Evolutionary conservation across 202 grass and related monocot genomes (phyloP), one percentile per base, ranked within the genome.

Genomic region (Schoenoplectus tabernaemontani): DNA sequence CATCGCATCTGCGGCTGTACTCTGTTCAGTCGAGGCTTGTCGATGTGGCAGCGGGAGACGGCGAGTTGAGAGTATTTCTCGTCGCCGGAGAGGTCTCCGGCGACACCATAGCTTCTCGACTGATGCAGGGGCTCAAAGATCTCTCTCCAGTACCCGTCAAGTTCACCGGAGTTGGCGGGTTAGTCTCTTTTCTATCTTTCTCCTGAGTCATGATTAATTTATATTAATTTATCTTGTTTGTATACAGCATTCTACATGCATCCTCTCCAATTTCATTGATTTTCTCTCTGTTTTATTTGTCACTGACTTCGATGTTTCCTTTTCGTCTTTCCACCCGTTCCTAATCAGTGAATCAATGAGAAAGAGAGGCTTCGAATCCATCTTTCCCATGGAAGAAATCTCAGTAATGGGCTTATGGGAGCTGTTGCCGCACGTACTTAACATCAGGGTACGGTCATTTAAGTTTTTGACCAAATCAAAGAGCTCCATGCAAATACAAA

Each of bases 311-410:
- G 5, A 15, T 53, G 16, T 19, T 47, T 24, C 30, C 17, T 17
- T 63, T 61, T 33, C 0, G 0, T 22, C 65, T 46, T 26, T 70
- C 11, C 22, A 20, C 22, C 13, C n/a, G 77, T 80, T 53, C 17
- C 26, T 53, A 7, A 75, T 70, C 81, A 98, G 95, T 67, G 77
- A 81, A 80, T 77, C 88, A 66, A 98, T 98, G 95, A 64, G 73
- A 59, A 90, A 90, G 78, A 85, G 87, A 92, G 95, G 95, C 33
- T 63, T 98, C 82, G 59, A 86, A 76, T 86, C 87, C 34, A 58
- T 98, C 83, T 98, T 98, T 84, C 86, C 95, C 30, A 94, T 98
- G 91, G 95, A 98, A 89, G 89, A 98, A 56, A 87, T 98, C 80
- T 76, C 95, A 33, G 86, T 97, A 76, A 97, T 97, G 95, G 95